A percentile compares a stretch with the other conserved stretches of the same genome.
phyloP scores from a whole-genome alignment of 2,329 filamentous ascomycete species.

The Madurella fahalii region DNA sequence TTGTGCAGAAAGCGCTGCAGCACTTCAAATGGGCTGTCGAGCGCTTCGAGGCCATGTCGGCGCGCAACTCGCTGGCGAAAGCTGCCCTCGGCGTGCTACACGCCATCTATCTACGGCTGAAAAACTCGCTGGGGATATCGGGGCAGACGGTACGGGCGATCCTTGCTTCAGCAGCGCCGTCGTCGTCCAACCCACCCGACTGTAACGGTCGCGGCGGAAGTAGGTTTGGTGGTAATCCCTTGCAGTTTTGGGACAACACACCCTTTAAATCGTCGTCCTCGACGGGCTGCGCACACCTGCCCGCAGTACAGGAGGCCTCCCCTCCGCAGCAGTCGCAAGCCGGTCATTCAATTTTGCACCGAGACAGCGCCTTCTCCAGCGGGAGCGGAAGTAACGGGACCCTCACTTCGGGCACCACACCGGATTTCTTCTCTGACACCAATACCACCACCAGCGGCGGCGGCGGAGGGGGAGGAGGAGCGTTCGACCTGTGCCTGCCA shows the following conservation, averaged over 20 bases:
- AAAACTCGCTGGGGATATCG: slow-evolving; percentile 42
- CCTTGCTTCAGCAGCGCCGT: background rate
- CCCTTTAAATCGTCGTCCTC: slow-evolving; percentile 3
- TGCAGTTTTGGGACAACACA: background rate
- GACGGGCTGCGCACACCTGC: background rate
- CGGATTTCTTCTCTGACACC: background rate
- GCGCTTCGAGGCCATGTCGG: slow-evolving; percentile 53
- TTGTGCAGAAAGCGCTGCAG: slow-evolving; percentile 45
- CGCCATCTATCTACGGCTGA: slow-evolving; percentile 52
- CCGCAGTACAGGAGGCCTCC: background rate
- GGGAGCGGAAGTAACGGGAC: too few relatives aligned
- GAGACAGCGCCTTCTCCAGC: too few relatives aligned
- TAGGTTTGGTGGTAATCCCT: background rate
- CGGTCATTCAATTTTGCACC: too few relatives aligned
- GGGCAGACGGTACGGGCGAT: background rate
- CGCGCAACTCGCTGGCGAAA: slow-evolving; percentile 50
- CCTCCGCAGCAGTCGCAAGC: background rate
- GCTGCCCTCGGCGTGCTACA: slow-evolving; percentile 52
- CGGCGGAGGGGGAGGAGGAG: background rate
- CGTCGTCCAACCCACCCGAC: background rate
- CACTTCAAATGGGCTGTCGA: slow-evolving; percentile 59
- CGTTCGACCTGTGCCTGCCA: slow-evolving; percentile 39
- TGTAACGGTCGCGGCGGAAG: background rate
- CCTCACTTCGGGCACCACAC: background rate
- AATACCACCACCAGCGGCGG: background rate